Evolutionary conservation across 1,284 basidiomycete species (phyloP).

Genomic region (Ustilago vetiveriae): DNA sequence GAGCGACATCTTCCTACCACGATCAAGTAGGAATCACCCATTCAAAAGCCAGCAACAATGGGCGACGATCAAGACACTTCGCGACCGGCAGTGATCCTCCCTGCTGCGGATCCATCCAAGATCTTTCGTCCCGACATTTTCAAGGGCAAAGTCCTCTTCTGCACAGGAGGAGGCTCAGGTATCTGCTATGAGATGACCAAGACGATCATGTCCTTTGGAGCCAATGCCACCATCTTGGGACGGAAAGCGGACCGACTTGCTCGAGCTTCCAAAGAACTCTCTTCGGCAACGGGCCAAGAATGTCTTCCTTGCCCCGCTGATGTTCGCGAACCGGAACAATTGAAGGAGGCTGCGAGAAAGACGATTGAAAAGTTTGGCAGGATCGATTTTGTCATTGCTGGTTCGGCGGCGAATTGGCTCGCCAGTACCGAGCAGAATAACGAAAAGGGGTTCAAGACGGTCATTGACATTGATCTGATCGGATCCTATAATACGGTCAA

Average conservation of each 20-base stretch:
- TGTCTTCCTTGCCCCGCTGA: conserved; percentile 84
- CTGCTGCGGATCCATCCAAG: conserved; percentile 35
- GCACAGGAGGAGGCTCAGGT: conserved; percentile 75
- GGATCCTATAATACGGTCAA: conserved; percentile 90
- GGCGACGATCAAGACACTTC: conserved; percentile 17
- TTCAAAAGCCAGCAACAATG: too few relatives aligned
- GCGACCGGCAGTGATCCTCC: conserved; percentile 23
- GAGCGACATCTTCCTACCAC: too few relatives aligned
- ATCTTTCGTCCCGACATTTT: conserved; percentile 82
- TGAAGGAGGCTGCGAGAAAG: conserved; percentile 79
- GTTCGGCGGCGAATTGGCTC: conserved; percentile 70
- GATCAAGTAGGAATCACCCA: too few relatives aligned
- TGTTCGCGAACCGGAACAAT: conserved; percentile 79
- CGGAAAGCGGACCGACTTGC: conserved; percentile 84
- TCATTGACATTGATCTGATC: conserved; percentile 90
- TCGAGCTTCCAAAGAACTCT: conserved; percentile 78
- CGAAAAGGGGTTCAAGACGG: conserved; percentile 77
- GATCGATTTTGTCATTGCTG: conserved; percentile 95
- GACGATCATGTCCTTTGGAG: conserved; percentile 81
- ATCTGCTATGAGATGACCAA: conserved; percentile 88
- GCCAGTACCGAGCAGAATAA: conserved; percentile 63
- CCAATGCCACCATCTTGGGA: conserved; percentile 82
- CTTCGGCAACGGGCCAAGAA: conserved; percentile 73
- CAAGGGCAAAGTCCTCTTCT: conserved; percentile 91
- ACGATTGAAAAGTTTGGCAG: conserved; percentile 81